Evolutionary conservation across 805 yeast genomes (phyloP), one percentile per base, ranked within the genome.

Genomic region (Ogataea kodamae): DNA sequence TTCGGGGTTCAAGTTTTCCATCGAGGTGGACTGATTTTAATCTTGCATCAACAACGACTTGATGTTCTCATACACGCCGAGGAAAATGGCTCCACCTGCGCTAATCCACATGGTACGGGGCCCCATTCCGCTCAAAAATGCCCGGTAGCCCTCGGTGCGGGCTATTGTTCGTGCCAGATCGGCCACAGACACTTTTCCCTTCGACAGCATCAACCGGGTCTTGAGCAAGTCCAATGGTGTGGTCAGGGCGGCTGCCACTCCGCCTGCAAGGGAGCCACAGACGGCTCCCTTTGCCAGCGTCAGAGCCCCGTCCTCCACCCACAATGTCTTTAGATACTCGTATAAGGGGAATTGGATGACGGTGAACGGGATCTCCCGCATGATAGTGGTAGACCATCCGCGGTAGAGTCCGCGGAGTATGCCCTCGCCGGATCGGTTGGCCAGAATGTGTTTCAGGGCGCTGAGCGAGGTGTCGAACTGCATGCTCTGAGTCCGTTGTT

Each of bases 51-150:
- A 27, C n/a, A 43, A 15, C 3, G 52, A 30, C 29, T 67, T 69
- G 8, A 76, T 81, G 14, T 79, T 59, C 60, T 94, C 99, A 54
- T 92, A 92, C 35, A 86, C 85, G 4, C 99, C 99, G 37, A 92
- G 66, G 65, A 94, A 92, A 11, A 94, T 88, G 11, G 97, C 96
- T 18, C 99, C 99, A 13, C 99, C 99, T 4, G 95, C 92, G 62
- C 95, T 81, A 37, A 92, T 90, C 98, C 98, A 92, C 76, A 84
- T 69, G 0, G 97, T 89, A 57, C 99, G 72, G 4, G 99, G 97
- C 1, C 95, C 97, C 17, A 90, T 70, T 9, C 99, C 99, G 30
- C 73, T 73, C 54, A 76, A 73, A 46, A 92, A 87, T 1, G 82
- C 87, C 6, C 55, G 46, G 24, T 66, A 62, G 0, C 97, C 97